Evolutionary conservation across 1,284 basidiomycete genomes (phyloP).

Genomic region (Ustilago nuda): DNA sequence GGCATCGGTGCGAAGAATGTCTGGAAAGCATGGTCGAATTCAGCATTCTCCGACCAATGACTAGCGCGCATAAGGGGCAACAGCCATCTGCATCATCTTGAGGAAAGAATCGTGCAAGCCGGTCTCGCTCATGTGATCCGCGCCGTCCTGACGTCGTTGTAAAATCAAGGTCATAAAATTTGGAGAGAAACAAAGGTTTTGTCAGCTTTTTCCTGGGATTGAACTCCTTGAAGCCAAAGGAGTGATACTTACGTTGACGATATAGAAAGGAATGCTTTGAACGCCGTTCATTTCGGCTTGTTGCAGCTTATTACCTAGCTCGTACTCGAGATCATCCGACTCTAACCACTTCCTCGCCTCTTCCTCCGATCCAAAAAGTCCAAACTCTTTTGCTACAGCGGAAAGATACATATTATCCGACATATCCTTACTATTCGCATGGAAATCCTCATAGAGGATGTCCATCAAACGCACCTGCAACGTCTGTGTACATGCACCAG

Average conservation of each 20-base stretch:
- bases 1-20: too few relatives aligned
- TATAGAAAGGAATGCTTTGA: slow-evolving; percentile 52
- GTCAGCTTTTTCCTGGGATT: too few relatives aligned
- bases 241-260: slow-evolving; percentile 45
- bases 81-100: slow-evolving; percentile 57
- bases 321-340: slow-evolving; percentile 50
- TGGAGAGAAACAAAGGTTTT: neutral
- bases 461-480: slow-evolving; percentile 44
- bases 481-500: slow-evolving; percentile 15
- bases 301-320: slow-evolving; percentile 45
- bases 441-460: slow-evolving; percentile 41
- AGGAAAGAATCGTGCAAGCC: slow-evolving; percentile 45
- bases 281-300: slow-evolving; percentile 58
- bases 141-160: slow-evolving; percentile 33
- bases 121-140: slow-evolving; percentile 51
- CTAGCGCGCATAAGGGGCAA: slow-evolving; percentile 43
- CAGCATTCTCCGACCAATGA: neutral
- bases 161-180: too few relatives aligned
- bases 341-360: slow-evolving; percentile 50
- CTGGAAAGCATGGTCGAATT: neutral
- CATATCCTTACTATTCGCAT: slow-evolving; percentile 42
- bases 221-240: neutral
- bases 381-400: slow-evolving; percentile 29
- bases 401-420: slow-evolving; percentile 42
- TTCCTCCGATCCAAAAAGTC: slow-evolving; percentile 27